Evolutionary conservation across 202 grass and related monocot species (phyloP).

Genomic region (Schoenoplectus tabernaemontani): DNA sequence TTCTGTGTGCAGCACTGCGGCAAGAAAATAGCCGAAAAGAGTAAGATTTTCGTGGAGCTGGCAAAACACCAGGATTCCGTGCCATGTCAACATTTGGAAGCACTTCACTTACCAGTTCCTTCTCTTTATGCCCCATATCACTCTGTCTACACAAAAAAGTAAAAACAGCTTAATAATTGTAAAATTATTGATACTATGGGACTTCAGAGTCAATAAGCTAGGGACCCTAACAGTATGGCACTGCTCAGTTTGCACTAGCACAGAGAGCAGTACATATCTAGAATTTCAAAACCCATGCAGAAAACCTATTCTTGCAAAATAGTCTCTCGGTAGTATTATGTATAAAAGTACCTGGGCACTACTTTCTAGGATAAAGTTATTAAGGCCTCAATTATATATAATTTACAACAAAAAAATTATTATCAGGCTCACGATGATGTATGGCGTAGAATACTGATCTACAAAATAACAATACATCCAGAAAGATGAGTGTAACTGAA

Average conservation of each 20-base stretch:
- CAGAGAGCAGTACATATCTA: constrained; percentile 5
- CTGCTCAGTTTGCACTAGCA: background rate
- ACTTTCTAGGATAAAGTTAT: background rate
- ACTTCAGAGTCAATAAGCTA: background rate
- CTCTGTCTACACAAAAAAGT: constrained; percentile 99
- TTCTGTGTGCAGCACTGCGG: constrained; percentile 54
- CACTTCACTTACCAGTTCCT: constrained; percentile 2
- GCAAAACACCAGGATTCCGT: constrained; percentile 22
- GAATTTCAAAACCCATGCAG: background rate
- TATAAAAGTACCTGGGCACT: background rate
- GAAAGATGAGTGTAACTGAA: too few species aligned
- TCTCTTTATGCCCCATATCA: constrained; percentile 62
- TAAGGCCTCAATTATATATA: background rate
- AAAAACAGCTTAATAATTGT: constrained; percentile 43
- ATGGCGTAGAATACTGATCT: too few species aligned
- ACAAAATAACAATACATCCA: too few species aligned
- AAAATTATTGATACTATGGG: background rate
- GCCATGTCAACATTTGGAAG: constrained; percentile 28
- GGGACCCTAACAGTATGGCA: background rate
- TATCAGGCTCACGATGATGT: too few species aligned
- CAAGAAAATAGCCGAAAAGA: constrained; percentile 77
- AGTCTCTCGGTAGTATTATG: background rate
- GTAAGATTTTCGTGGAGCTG: constrained; percentile 47
- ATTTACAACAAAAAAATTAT: background rate
- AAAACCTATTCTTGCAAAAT: background rate